These are phyloP conservation scores for Claviceps africana DNA, from an alignment of 2,329 filamentous ascomycete species.

Conservation along the genomic window DNA sequence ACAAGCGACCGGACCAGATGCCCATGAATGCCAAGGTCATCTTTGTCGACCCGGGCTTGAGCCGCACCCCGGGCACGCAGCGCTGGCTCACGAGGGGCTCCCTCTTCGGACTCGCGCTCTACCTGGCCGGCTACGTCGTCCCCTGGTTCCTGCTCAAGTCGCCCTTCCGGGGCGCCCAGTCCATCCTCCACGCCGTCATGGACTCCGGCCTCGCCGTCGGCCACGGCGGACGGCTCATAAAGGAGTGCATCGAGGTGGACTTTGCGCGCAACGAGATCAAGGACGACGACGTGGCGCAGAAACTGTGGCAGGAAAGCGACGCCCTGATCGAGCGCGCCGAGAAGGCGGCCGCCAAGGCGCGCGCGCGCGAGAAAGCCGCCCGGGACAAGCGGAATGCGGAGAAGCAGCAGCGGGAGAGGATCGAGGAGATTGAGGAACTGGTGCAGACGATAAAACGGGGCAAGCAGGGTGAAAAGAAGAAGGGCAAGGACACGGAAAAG, in stretches of 20 bases:
- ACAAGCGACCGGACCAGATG: slow-evolving; percentile 68
- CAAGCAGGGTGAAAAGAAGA: slow-evolving; percentile 18
- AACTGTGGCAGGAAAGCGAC: slow-evolving; percentile 82
- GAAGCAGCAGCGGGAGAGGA: slow-evolving; percentile 20
- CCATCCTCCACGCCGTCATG: slow-evolving; percentile 74
- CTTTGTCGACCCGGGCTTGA: slow-evolving; percentile 74
- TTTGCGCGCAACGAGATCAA: slow-evolving; percentile 59
- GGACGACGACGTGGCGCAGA: slow-evolving; percentile 68
- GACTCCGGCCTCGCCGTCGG: slow-evolving; percentile 55
- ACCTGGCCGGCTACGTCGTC: slow-evolving; percentile 62
- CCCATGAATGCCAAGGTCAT: slow-evolving; percentile 74
- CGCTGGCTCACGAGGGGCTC: slow-evolving; percentile 79
- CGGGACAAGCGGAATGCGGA: slow-evolving; percentile 19
- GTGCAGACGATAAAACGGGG: slow-evolving; percentile 31
- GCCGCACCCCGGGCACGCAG: slow-evolving; percentile 74
- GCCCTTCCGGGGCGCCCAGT: slow-evolving; percentile 70
- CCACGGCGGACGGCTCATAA: slow-evolving; percentile 59
- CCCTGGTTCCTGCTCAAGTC: slow-evolving; percentile 87
- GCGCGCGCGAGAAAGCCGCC: slow-evolving; percentile 27
- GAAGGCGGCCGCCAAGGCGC: slow-evolving; percentile 54
- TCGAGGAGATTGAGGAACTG: slow-evolving; percentile 22
- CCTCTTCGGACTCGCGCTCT: slow-evolving; percentile 63
- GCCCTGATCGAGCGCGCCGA: slow-evolving; percentile 69
- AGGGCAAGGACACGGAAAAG: neutral
- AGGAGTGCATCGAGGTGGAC: slow-evolving; percentile 72